phyloP scores from a whole-genome alignment of 805 yeast genomes.

The Candida michaelii region DNA sequence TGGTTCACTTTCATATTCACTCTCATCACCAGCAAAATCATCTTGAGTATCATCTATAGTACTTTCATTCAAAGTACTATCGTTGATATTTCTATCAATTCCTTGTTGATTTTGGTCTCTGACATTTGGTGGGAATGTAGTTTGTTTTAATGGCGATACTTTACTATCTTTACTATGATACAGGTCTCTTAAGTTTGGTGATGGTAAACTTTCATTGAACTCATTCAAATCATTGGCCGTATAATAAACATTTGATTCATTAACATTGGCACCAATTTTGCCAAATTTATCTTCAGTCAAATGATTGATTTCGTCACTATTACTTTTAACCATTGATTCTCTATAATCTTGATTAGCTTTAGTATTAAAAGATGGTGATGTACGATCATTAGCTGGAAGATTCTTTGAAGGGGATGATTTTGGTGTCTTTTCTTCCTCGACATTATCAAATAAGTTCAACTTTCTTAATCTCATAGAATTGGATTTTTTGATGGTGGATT shows the following conservation, averaged over 20 bases:
- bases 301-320: constrained; percentile 18
- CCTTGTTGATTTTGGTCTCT: not conserved
- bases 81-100: not conserved
- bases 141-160: constrained; percentile 8
- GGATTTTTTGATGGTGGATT: constrained; percentile 38
- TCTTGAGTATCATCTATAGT: not conserved
- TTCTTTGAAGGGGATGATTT: not conserved
- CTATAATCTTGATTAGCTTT: not conserved
- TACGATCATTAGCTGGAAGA: not conserved
- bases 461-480: constrained; percentile 43
- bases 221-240: constrained; percentile 22
- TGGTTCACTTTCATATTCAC: constrained; percentile 9
- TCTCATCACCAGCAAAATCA: constrained; percentile 1
- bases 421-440: constrained; percentile 12
- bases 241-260: constrained; percentile 21
- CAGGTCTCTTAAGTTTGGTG: constrained; percentile 15
- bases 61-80: not conserved
- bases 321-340: constrained; percentile 18
- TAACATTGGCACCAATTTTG: constrained; percentile 19
- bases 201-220: constrained; percentile 10
- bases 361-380: constrained; percentile 23
- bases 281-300: constrained; percentile 17
- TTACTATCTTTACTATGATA: constrained; percentile 11
- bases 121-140: not conserved
- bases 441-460: constrained; percentile 34